Evolutionary conservation across 768 basidiomycete genomes (phyloP).

Genomic region (Russula olivacea): DNA sequence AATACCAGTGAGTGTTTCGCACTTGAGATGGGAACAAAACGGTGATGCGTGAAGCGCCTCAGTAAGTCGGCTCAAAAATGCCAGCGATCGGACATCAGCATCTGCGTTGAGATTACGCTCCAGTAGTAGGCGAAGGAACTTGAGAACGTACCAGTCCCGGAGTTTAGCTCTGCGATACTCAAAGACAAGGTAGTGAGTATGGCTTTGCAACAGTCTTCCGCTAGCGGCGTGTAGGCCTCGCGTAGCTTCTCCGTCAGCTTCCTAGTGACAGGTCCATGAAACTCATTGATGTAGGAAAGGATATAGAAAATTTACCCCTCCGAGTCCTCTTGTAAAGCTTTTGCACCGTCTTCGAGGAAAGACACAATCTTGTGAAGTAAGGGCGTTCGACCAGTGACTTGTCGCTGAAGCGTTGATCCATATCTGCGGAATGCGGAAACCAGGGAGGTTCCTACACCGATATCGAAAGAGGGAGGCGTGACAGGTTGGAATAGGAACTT

Average conservation of each 20-base stretch:
- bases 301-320: constrained; percentile 4
- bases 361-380: constrained; percentile 53
- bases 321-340: constrained; percentile 55
- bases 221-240: constrained; percentile 22
- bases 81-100: constrained; percentile 15
- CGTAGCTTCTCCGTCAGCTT: constrained; percentile 44
- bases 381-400: constrained; percentile 59
- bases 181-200: constrained; percentile 14
- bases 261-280: constrained; percentile 49
- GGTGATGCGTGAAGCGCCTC: constrained; percentile 20
- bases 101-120: constrained; percentile 3
- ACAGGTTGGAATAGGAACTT: constrained; percentile 52
- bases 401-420: constrained; percentile 51
- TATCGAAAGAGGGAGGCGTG: constrained; percentile 41
- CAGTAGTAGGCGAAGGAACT: no score
- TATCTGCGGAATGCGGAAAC: constrained; percentile 56
- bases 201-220: constrained; percentile 12
- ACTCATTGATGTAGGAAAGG: background rate
- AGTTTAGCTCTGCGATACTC: constrained; percentile 3
- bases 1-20: constrained; percentile 1
- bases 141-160: constrained; percentile 9
- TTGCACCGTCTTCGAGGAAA: constrained; percentile 54
- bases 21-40: constrained; percentile 14
- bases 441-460: constrained; percentile 33
- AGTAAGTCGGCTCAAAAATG: constrained; percentile 24